Conservation (phyloP, 495 filamentous ascomycete species). For the Parachaetomium inaequale region DNA sequence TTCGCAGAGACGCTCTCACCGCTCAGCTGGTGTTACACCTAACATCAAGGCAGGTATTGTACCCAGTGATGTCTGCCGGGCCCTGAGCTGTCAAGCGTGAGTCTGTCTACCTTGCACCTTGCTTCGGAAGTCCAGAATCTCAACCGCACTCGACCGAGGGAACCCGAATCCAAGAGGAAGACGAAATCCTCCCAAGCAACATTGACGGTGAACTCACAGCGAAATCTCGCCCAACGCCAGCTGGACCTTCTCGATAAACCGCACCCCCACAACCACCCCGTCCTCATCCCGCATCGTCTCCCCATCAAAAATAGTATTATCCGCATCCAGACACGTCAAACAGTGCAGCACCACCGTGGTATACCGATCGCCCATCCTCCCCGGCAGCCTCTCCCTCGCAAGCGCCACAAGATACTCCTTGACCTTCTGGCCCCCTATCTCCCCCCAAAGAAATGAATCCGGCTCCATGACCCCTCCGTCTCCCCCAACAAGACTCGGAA, state of each 20-base stretch:
- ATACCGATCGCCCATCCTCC: background rate
- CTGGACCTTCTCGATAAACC: background rate
- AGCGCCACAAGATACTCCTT: background rate
- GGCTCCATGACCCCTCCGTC: background rate
- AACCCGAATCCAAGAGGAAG: too few relatives aligned
- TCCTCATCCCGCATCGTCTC: background rate
- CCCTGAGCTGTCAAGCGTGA: too few relatives aligned
- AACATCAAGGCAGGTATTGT: too few relatives aligned
- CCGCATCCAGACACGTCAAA: background rate
- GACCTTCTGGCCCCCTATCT: background rate
- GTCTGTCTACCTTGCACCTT: too few relatives aligned
- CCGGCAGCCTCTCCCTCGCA: background rate
- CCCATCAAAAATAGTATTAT: background rate
- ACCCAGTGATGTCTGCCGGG: too few relatives aligned
- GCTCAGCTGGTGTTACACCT: too few relatives aligned
- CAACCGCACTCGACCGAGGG: too few relatives aligned
- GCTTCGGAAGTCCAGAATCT: too few relatives aligned
- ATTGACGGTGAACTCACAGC: too few relatives aligned
- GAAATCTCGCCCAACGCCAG: too few relatives aligned
- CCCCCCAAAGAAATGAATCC: background rate
- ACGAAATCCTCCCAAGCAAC: too few relatives aligned
- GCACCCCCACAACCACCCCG: background rate
- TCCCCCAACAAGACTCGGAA: background rate
- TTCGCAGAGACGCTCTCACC: too few relatives aligned
- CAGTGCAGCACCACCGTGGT: background rate